Evolutionary conservation across 2,329 filamentous ascomycete genomes (phyloP).

Genomic region (Uncinocarpus reesii): DNA sequence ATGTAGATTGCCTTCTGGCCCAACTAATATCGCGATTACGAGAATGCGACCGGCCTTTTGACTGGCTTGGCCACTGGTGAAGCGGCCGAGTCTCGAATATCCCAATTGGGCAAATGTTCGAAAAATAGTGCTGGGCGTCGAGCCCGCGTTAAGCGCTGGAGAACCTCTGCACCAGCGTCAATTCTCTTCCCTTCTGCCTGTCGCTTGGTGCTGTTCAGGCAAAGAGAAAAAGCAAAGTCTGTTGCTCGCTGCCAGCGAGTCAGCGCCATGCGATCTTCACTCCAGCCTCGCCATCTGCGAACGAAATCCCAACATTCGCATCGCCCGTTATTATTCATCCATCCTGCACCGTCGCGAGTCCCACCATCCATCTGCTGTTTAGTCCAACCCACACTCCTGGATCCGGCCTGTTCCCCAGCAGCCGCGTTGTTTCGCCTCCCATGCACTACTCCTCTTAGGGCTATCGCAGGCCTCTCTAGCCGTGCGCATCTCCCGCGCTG

Average conservation of each 20-base stretch:
- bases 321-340: background rate
- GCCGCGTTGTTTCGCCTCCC: background rate
- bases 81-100: background rate
- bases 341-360: background rate
- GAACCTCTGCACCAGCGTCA: no score
- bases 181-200: no score
- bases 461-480: background rate
- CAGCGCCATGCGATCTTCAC: conserved; percentile 1
- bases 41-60: no score
- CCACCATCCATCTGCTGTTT: background rate
- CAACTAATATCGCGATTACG: no score
- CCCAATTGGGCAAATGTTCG: conserved; percentile 11
- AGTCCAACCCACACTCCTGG: no score
- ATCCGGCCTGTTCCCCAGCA: background rate
- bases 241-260: background rate
- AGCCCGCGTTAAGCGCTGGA: background rate
- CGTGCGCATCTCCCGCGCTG: background rate
- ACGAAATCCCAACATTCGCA: background rate
- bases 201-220: background rate
- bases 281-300: background rate
- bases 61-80: no score
- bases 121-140: background rate
- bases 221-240: conserved; percentile 3
- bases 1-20: no score
- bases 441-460: conserved; percentile 5